Conservation (phyloP, 1,139 yeast genomes). For the Yamadazyma triangularis region DNA sequence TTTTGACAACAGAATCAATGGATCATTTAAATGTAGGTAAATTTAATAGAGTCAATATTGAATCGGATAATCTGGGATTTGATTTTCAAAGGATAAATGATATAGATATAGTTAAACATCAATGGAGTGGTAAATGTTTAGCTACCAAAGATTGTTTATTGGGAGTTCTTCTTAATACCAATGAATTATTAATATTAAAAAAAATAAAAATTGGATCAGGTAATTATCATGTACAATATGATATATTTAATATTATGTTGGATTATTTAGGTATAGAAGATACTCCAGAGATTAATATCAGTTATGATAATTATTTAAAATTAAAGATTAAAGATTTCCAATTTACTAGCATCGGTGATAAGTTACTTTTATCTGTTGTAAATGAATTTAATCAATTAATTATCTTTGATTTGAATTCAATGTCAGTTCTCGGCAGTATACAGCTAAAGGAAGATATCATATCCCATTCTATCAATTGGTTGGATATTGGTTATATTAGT, state of each 20-base stretch:
- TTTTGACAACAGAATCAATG: conserved; percentile 26
- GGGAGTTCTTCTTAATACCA: conserved; percentile 36
- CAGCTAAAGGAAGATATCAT: background rate
- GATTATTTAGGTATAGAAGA: conserved; percentile 14
- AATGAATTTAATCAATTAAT: conserved; percentile 9
- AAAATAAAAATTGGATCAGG: conserved; percentile 20
- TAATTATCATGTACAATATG: conserved; percentile 21
- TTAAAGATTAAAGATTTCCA: conserved; percentile 27
- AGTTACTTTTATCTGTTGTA: conserved; percentile 16
- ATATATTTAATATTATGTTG: conserved; percentile 24
- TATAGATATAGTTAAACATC: conserved; percentile 31
- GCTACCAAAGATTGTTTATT: conserved; percentile 25
- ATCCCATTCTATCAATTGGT: background rate
- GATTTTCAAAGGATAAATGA: conserved; percentile 28
- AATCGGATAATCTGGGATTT: conserved; percentile 26
- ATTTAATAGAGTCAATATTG: conserved; percentile 22
- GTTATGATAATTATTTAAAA: conserved; percentile 15
- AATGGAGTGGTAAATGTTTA: conserved; percentile 28
- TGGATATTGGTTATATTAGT: background rate
- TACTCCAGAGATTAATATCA: conserved; percentile 14
- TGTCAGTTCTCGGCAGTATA: background rate
- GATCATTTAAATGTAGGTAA: conserved; percentile 27
- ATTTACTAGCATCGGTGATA: conserved; percentile 16
- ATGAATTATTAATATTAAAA: conserved; percentile 31
- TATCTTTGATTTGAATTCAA: background rate